Percentiles rank a stretch among this genome's conserved stretches.
Evolutionary conservation across 306 rosid species (phyloP).

Genomic region (Leucaena leucocephala): DNA sequence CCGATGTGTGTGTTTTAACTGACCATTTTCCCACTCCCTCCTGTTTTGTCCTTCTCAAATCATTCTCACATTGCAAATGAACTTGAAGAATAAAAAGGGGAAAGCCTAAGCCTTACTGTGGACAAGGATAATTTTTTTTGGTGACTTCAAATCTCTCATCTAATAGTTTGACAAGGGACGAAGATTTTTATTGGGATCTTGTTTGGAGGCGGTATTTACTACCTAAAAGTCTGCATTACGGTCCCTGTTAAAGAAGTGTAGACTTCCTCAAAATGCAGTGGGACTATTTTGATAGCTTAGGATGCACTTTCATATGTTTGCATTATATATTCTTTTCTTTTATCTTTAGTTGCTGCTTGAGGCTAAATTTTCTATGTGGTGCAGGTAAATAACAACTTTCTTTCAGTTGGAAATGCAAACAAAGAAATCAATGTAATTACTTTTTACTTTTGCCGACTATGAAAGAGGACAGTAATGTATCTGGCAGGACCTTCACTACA

Average conservation of each 20-base stretch:
- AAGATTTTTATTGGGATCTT: conserved; percentile 2
- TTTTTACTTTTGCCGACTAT: conserved; percentile 21
- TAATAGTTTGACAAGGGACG: conserved; percentile 19
- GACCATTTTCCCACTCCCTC: conserved; percentile 20
- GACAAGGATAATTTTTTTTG: conserved; percentile 8
- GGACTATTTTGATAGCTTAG: conserved; percentile 28
- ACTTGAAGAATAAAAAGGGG: neutral
- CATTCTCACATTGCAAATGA: conserved; percentile 14
- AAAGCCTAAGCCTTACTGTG: conserved; percentile 23
- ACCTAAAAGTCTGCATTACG: neutral
- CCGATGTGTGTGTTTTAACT: neutral
- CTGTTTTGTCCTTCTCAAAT: conserved; percentile 14
- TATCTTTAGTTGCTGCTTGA: conserved; percentile 35
- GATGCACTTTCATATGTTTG: conserved; percentile 17
- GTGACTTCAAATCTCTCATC: conserved; percentile 11
- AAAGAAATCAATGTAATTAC: conserved; percentile 80
- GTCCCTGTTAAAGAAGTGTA: conserved; percentile 8
- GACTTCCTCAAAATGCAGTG: conserved; percentile 17
- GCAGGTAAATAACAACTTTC: conserved; percentile 98
- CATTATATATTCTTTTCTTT: conserved; percentile 7
- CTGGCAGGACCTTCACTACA: conserved; percentile 25
- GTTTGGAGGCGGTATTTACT: neutral
- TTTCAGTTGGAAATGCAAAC: conserved; percentile 91
- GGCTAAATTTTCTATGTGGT: conserved; percentile 33
- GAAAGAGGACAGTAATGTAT: conserved; percentile 29